These are phyloP conservation scores for Aspergillus diversus DNA, from an alignment of 495 filamentous ascomycete genomes.

Conservation along the genomic window DNA sequence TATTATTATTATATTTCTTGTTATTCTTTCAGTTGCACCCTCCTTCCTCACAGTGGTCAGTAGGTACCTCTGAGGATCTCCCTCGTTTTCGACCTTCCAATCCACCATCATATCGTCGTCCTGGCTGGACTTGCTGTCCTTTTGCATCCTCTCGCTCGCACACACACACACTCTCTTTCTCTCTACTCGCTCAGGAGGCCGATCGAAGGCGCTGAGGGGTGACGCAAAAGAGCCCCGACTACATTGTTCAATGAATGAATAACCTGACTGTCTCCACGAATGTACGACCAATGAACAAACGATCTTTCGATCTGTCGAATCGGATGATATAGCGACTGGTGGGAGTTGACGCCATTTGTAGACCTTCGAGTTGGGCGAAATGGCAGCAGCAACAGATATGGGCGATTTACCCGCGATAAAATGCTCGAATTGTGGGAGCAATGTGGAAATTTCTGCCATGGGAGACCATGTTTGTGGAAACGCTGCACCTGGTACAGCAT, in stretches of 20 bases:
- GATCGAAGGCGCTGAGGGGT: background rate
- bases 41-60: background rate
- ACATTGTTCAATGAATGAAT: constrained; percentile 1
- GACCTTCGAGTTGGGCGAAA: constrained; percentile 16
- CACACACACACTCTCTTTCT: background rate
- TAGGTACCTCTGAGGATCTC: background rate
- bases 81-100: background rate
- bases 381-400: constrained; percentile 37
- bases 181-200: background rate
- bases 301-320: constrained; percentile 9
- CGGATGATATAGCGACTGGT: constrained; percentile 21
- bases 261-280: constrained; percentile 6
- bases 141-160: background rate
- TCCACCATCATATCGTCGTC: background rate
- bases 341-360: constrained; percentile 11
- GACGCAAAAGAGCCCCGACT: background rate
- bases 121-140: background rate
- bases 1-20: background rate
- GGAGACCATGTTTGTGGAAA: constrained; percentile 81
- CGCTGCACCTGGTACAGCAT: constrained; percentile 21
- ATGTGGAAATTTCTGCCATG: constrained; percentile 90
- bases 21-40: background rate
- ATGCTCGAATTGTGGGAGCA: constrained; percentile 84
- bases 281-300: constrained; percentile 18
- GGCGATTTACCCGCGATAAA: constrained; percentile 89